Conservation (phyloP, 163 green algal genomes). For the Trebouxia gelatinosa region DNA sequence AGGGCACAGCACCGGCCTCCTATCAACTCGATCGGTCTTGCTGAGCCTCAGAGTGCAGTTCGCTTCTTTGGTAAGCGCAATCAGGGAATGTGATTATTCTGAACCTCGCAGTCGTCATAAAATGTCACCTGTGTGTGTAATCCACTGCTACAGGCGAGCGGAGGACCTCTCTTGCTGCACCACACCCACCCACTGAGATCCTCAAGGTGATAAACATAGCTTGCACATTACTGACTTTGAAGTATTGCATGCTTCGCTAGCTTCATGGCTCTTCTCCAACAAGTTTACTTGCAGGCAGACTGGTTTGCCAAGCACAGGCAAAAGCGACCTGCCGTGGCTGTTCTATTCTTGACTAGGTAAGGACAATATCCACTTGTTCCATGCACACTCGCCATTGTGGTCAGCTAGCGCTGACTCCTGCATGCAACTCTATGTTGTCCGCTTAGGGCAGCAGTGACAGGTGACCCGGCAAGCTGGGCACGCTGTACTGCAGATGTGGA, state of each 20-base stretch:
- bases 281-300: conserved; percentile 57
- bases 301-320: conserved; percentile 78
- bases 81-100: too few species aligned
- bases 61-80: conserved; percentile 66
- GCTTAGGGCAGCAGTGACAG: conserved; percentile 41
- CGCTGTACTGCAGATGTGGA: conserved; percentile 50
- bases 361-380: too few species aligned
- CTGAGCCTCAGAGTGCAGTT: conserved; percentile 49
- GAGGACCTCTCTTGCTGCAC: not conserved
- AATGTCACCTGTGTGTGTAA: not conserved
- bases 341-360: conserved; percentile 57
- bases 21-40: conserved; percentile 58
- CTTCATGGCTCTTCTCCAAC: too few species aligned
- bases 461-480: conserved; percentile 57
- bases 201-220: too few species aligned
- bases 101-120: not conserved
- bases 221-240: too few species aligned
- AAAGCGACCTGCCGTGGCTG: conserved; percentile 59
- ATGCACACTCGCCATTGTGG: not conserved
- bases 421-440: not conserved
- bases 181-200: not conserved
- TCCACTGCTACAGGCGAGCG: too few species aligned
- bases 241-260: too few species aligned
- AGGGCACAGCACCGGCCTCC: conserved; percentile 57
- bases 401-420: not conserved